Base-by-base conservation (phyloP, 1,139 yeast species). In the Geotrichum klebahnii region DNA sequence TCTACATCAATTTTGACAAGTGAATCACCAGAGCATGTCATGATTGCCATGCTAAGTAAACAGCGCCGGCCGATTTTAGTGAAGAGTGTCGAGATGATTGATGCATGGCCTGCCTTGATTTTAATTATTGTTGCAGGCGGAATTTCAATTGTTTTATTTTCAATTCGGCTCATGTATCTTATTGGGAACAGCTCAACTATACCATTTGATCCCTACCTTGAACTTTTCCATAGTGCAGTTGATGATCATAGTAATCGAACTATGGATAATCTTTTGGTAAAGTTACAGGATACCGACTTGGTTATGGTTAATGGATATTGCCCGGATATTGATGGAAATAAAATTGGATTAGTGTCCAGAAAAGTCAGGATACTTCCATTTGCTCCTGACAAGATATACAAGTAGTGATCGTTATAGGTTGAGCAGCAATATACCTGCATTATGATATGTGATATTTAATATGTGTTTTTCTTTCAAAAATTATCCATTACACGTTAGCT, bases 271-370 rank as follows among this genome's bases (percentile, higher is more conserved):
- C 34, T 42, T 12, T 14, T 42, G 12, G 29, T 32, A 14, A 42
- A 42, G 23, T 32, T 42, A 38, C 45, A 42, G 20, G 45, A 42
- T 3, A 32, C 38, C 5, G 45, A 42, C 23, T 31, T 42, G 6
- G 29, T 42, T 17, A 42, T 42, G 45, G 45, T 42, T 12, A 42
- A 42, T 14, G 45, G 45, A 12, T 42, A 42, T 31, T 32, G 32
- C 2, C 45, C 45, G 5, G 45, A 42, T 5, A n/a, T 22, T 31
- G 32, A 32, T 8, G 31, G 38, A 32, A 42, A 42, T 32, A 42
- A 42, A 22, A 31, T 42, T 42, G 45, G 45, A 14, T 26, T 42
- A 9, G n/a, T 42, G 19, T 17, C 45, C 4, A 14, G 17, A 32
- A 8, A 32, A 2, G 16, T 17, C 2, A 2, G 5, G 3, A 42